phyloP scores from a whole-genome alignment of 208 protist genomes.

The Kentomonas sorsogonicus region DNA sequence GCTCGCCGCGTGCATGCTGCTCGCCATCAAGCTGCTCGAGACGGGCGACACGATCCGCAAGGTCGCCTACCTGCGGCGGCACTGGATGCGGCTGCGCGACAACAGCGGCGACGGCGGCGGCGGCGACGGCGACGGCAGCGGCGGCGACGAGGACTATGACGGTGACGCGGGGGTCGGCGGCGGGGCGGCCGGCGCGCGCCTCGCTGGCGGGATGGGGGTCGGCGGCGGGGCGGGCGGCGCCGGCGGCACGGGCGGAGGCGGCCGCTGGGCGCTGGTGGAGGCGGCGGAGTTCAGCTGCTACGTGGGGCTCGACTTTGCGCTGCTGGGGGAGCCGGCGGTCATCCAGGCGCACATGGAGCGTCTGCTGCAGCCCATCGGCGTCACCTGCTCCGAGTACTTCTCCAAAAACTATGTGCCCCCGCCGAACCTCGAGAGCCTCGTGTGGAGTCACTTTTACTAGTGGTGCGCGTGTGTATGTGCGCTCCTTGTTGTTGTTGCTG shows the following conservation, averaged over 20 bases:
- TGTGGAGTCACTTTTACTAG: slow-evolving; percentile 55
- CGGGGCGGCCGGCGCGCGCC: neutral
- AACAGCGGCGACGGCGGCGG: slow-evolving; percentile 18
- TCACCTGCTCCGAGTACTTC: slow-evolving; percentile 80
- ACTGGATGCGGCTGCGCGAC: slow-evolving; percentile 51
- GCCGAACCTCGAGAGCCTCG: slow-evolving; percentile 45
- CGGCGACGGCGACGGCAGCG: slow-evolving; percentile 2
- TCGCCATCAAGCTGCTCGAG: slow-evolving; percentile 82
- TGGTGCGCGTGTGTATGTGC: slow-evolving; percentile 7
- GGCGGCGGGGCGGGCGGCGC: slow-evolving; percentile 35
- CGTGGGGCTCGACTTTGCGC: slow-evolving; percentile 80
- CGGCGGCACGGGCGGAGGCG: slow-evolving; percentile 50
- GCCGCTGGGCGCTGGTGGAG: slow-evolving; percentile 65
- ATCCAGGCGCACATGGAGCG: slow-evolving; percentile 69
- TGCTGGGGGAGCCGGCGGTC: slow-evolving; percentile 63
- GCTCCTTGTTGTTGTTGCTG: neutral
- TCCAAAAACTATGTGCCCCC: slow-evolving; percentile 62
- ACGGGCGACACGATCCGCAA: slow-evolving; percentile 68
- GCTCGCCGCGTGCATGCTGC: slow-evolving; percentile 55
- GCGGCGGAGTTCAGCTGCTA: slow-evolving; percentile 73
- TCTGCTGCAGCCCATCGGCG: slow-evolving; percentile 70
- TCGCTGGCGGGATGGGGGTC: slow-evolving; percentile 10
- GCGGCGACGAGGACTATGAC: slow-evolving; percentile 13
- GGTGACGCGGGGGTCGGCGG: slow-evolving; percentile 18
- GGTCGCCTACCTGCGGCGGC: slow-evolving; percentile 58